Base-by-base conservation (phyloP, 768 basidiomycete genomes). In the Gyrodon lividus region DNA sequence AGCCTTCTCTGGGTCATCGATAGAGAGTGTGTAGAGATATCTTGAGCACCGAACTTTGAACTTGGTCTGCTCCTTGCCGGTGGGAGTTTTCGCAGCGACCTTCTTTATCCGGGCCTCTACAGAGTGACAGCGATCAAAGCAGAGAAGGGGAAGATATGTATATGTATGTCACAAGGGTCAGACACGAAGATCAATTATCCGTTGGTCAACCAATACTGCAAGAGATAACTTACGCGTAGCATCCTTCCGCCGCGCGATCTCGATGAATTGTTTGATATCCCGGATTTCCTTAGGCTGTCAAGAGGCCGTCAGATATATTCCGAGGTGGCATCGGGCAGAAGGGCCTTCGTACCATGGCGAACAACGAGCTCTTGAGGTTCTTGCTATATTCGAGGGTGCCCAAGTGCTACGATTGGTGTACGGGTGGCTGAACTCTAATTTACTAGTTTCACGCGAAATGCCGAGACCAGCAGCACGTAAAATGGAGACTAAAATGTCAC, bases 211-310 rank as follows among this genome's bases (percentile, higher is more conserved):
- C 10, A 4, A 28, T n/a, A 17, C 31, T 9, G 3, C 16, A n/a
- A 13, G 23, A 16, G 14, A 22, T 38, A 34, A 87, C 95, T 73
- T 68, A 97, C 96, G 85, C 54, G 83, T 84, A 59, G 97, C 97
- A 83, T 97, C 96, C 83, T 93, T 96, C 77, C 96, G 86, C 79
- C 87, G 86, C 50, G 95, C 87, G 72, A 96, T 92, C 77, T 93
- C 88, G 73, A 98, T 90, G 79, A 98, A 98, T 74, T 91, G 81
- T 80, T 98, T 99, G 82, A 98, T 98, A 75, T 98, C 95, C 64
- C 82, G 80, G 78, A 99, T 86, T 84, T 98, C 91, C 78, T 97
- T 94, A 55, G 96, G 94, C 96, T 98, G 66, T 3, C 46, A 31
- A 31, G 51, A 43, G 37, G 16, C 10, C 33, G 48, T 67, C 34